Conservation (phyloP, 2,329 filamentous ascomycete species). For the Lithohypha guttulata region DNA sequence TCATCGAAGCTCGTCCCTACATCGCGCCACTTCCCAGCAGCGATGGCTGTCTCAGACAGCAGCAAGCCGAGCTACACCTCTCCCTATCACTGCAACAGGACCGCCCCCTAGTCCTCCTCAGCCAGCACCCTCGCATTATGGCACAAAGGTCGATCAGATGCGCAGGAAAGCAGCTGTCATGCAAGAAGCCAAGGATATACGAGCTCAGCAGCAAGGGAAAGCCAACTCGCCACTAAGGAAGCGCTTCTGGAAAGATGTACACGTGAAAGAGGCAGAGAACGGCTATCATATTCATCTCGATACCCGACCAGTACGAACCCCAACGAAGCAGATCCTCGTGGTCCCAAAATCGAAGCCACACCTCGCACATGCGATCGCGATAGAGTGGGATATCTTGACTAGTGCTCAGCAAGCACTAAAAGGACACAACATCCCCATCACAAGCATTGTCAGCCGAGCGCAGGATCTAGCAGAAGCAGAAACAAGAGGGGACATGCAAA, state of each 20-base stretch:
- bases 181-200: slow-evolving; percentile 35
- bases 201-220: slow-evolving; percentile 26
- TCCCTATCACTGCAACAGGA: slow-evolving; percentile 48
- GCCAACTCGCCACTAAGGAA: slow-evolving; percentile 43
- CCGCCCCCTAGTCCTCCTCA: slow-evolving; percentile 49
- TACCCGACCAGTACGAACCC: slow-evolving; percentile 65
- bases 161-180: slow-evolving; percentile 41
- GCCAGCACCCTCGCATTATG: slow-evolving; percentile 37
- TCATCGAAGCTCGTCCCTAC: not conserved
- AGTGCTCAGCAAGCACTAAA: slow-evolving; percentile 74
- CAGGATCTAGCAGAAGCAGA: slow-evolving; percentile 69
- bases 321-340: slow-evolving; percentile 58
- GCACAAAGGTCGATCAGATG: slow-evolving; percentile 39
- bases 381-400: slow-evolving; percentile 84
- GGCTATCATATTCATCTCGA: slow-evolving; percentile 64
- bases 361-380: slow-evolving; percentile 72
- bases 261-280: slow-evolving; percentile 51
- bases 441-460: slow-evolving; percentile 71
- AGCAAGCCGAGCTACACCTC: slow-evolving; percentile 28
- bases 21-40: not conserved
- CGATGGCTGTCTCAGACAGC: slow-evolving; percentile 6
- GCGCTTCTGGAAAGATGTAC: slow-evolving; percentile 82
- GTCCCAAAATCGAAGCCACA: slow-evolving; percentile 66
- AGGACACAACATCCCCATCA: slow-evolving; percentile 81
- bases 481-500: slow-evolving; percentile 34